Conservation (phyloP, 768 basidiomycete genomes). For the Podaxis sp. region DNA sequence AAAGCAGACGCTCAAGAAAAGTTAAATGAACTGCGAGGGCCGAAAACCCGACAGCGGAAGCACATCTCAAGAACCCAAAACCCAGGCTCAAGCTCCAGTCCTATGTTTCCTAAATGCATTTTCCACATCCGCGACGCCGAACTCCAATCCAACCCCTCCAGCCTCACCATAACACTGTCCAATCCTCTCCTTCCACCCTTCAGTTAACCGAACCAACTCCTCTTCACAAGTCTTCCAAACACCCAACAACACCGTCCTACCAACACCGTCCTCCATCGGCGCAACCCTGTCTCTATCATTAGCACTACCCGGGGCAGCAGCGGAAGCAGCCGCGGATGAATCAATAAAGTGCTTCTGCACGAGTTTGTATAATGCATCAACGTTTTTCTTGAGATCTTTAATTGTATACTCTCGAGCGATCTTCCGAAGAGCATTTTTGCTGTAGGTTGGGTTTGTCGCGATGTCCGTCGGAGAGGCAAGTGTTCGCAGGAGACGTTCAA, state of each 20-base stretch:
- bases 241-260: slow-evolving; percentile 51
- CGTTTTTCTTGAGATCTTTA: slow-evolving; percentile 86
- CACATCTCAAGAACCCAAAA: neutral
- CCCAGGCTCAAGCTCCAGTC: slow-evolving; percentile 13
- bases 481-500: slow-evolving; percentile 80
- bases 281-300: slow-evolving; percentile 1
- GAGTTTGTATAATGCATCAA: slow-evolving; percentile 83
- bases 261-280: slow-evolving; percentile 4
- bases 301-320: slow-evolving; percentile 2
- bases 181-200: slow-evolving; percentile 64
- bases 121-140: slow-evolving; percentile 70
- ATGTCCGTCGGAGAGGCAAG: slow-evolving; percentile 53
- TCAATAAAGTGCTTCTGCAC: slow-evolving; percentile 97
- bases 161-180: slow-evolving; percentile 75
- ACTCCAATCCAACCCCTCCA: slow-evolving; percentile 65
- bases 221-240: slow-evolving; percentile 93
- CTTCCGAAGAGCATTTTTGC: slow-evolving; percentile 74
- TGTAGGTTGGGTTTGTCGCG: slow-evolving; percentile 69
- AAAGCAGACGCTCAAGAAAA: neutral
- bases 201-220: slow-evolving; percentile 71
- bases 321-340: slow-evolving; percentile 58
- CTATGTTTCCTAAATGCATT: slow-evolving; percentile 69
- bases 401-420: slow-evolving; percentile 78
- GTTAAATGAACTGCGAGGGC: neutral
- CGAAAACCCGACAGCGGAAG: neutral